Evolutionary conservation across 352 stramenopile species (phyloP).

Genomic region (Globisporangium yorkense): DNA sequence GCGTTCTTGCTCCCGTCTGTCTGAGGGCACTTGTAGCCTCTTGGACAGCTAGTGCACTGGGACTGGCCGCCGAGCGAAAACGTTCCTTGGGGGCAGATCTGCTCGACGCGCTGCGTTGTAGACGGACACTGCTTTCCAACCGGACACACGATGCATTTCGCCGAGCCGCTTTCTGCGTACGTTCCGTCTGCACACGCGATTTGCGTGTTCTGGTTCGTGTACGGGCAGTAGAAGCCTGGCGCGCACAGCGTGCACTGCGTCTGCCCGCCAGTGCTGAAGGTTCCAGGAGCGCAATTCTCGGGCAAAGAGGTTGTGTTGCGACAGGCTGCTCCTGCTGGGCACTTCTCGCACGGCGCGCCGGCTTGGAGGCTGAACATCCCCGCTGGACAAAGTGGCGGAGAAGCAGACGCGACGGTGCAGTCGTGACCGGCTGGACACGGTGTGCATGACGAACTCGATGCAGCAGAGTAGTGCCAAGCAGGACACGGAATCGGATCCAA

Average conservation of each 20-base stretch:
- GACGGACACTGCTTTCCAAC: constrained; percentile 56
- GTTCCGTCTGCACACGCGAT: constrained; percentile 40
- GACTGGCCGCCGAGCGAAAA: constrained; percentile 56
- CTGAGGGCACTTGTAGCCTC: constrained; percentile 49
- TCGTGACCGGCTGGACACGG: constrained; percentile 45
- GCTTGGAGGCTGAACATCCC: constrained; percentile 42
- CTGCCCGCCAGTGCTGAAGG: constrained; percentile 43
- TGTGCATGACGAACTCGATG: constrained; percentile 22
- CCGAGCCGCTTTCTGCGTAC: constrained; percentile 40
- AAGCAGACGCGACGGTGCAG: constrained; percentile 20
- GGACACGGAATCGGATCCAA: constrained; percentile 32
- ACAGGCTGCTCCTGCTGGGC: constrained; percentile 35
- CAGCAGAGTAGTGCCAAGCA: constrained; percentile 35
- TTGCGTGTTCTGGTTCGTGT: constrained; percentile 33
- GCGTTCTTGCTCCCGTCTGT: constrained; percentile 44
- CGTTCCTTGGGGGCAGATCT: constrained; percentile 49
- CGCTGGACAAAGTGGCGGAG: constrained; percentile 27
- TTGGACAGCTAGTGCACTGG: constrained; percentile 16
- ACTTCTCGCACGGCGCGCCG: constrained; percentile 31
- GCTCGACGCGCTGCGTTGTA: constrained; percentile 27
- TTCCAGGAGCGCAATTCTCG: constrained; percentile 37
- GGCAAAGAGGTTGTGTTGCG: constrained; percentile 20
- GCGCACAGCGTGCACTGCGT: constrained; percentile 44
- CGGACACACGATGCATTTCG: constrained; percentile 40
- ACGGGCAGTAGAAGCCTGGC: constrained; percentile 53